A percentile compares a stretch with the other conserved stretches of the same genome.
Evolutionary conservation across 192 early-diverging fungal species (phyloP).

Genomic region (Coemansia sp.): DNA sequence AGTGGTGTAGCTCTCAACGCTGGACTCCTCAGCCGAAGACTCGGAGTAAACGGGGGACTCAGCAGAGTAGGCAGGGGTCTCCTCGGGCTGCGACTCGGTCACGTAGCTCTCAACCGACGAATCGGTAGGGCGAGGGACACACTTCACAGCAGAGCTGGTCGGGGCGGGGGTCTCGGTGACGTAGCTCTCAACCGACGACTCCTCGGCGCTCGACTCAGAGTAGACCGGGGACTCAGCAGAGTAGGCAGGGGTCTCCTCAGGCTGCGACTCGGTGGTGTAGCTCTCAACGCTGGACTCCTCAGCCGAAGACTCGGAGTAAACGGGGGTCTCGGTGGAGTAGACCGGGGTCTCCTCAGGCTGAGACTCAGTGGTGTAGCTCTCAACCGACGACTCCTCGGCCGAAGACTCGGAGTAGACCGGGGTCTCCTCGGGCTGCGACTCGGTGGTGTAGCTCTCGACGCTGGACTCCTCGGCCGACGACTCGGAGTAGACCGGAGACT

Average conservation of each 20-base stretch:
- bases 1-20: too few species aligned
- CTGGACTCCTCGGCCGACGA: too few species aligned
- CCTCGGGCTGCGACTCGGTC: constrained; percentile 5
- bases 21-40: neutral
- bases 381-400: neutral
- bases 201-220: neutral
- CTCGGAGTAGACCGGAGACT: too few species aligned
- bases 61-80: constrained; percentile 9
- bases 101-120: neutral
- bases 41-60: neutral
- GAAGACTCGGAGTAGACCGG: too few species aligned
- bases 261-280: constrained; percentile 11
- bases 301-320: neutral
- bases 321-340: neutral
- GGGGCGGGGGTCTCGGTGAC: constrained; percentile 2
- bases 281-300: constrained; percentile 1
- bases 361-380: constrained; percentile 10
- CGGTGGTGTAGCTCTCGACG: too few species aligned
- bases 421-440: too few species aligned
- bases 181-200: constrained; percentile 8
- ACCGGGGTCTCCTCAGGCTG: constrained; percentile 2
- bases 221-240: neutral
- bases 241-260: constrained; percentile 2
- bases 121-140: constrained; percentile 9
- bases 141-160: constrained; percentile 6